Evolutionary conservation across 768 basidiomycete species (phyloP).

Genomic region (Pisolithus tinctorius): DNA sequence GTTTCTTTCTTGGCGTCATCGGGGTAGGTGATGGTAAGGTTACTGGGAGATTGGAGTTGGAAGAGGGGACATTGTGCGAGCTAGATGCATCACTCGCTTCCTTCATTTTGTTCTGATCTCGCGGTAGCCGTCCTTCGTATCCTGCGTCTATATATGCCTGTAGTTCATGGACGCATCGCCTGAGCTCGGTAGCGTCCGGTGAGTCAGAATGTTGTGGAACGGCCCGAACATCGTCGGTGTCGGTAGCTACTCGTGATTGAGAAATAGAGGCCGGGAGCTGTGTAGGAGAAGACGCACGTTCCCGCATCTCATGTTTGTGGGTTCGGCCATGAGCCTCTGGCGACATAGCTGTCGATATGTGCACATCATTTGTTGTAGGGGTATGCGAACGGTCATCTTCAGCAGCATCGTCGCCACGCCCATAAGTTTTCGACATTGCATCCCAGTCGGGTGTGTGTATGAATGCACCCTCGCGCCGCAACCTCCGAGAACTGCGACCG

Average conservation of each 20-base stretch:
- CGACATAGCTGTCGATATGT: background rate
- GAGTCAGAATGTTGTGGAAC: background rate
- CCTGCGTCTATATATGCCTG: background rate
- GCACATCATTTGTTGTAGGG: background rate
- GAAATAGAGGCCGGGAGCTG: background rate
- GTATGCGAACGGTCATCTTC: background rate
- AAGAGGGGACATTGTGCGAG: background rate
- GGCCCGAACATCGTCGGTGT: background rate
- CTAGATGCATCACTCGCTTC: background rate
- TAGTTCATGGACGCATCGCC: background rate
- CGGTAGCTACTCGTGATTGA: background rate
- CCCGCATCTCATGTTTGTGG: background rate
- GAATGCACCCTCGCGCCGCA: slow-evolving; percentile 3
- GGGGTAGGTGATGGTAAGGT: background rate
- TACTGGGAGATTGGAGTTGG: background rate
- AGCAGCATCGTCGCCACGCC: background rate
- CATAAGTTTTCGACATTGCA: background rate
- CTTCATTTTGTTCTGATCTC: background rate
- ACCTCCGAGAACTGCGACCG: background rate
- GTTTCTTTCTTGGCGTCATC: background rate
- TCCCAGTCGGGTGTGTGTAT: slow-evolving; percentile 1
- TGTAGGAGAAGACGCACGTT: background rate
- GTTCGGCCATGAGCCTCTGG: too few species aligned
- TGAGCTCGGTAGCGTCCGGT: background rate
- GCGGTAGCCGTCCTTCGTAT: background rate